These are phyloP conservation scores for Themeda triandra DNA, from an alignment of 176 grass and related monocot genomes.

Conservation along the genomic window DNA sequence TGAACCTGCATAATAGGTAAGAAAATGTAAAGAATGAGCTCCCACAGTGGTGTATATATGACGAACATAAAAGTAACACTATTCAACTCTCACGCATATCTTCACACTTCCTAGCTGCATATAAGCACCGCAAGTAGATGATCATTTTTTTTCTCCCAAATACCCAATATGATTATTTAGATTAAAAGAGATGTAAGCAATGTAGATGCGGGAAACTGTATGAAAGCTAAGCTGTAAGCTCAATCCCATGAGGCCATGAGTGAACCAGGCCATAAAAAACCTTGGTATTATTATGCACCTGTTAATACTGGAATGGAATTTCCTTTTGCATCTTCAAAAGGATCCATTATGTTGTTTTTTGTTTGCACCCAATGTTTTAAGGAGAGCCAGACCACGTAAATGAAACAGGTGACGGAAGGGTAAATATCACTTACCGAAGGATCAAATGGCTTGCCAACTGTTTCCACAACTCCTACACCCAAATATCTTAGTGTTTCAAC, in stretches of 20 bases:
- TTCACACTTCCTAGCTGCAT: background rate
- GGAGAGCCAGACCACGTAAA: background rate
- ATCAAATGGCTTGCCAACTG: constrained; percentile 97
- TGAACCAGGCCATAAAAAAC: constrained; percentile 1
- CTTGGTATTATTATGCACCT: background rate
- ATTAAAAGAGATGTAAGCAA: background rate
- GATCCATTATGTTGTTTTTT: background rate
- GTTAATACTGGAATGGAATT: background rate
- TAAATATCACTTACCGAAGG: constrained; percentile 65
- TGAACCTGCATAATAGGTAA: constrained; percentile 53
- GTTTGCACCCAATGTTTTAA: background rate
- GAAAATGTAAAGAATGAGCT: background rate
- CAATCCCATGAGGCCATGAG: background rate
- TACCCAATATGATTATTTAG: background rate
- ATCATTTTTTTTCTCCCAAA: background rate
- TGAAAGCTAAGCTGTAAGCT: background rate
- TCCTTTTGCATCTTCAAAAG: background rate
- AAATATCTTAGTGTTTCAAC: constrained; percentile 91
- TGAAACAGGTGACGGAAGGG: background rate
- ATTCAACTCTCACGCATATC: background rate
- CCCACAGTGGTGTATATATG: background rate
- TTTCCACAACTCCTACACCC: constrained; percentile 74
- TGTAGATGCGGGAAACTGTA: background rate
- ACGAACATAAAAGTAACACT: background rate
- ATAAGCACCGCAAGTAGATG: background rate